These are phyloP conservation scores for Cladosporium austrohemisphaericum DNA, from an alignment of 2,329 filamentous ascomycete genomes.

Conservation along the genomic window DNA sequence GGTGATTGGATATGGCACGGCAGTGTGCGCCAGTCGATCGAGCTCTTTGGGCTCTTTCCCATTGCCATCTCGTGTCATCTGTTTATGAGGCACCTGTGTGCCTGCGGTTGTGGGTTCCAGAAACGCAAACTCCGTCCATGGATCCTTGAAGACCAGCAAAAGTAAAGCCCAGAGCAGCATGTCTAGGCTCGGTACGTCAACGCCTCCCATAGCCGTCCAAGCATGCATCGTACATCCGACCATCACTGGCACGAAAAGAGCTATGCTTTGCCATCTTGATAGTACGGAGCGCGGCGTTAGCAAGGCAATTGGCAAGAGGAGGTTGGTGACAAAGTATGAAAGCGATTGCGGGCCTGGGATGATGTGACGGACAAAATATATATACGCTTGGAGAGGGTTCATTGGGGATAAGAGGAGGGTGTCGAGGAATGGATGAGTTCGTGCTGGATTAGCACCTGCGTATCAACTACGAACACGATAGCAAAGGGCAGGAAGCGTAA, in stretches of 20 bases:
- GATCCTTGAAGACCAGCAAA: conserved; percentile 27
- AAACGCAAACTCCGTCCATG: conserved; percentile 23
- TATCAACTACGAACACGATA: too few relatives aligned
- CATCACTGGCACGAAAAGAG: conserved; percentile 27
- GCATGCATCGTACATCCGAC: conserved; percentile 24
- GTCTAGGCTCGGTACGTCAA: conserved; percentile 31
- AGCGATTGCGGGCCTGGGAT: conserved; percentile 28
- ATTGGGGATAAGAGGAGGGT: too few relatives aligned
- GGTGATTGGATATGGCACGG: conserved; percentile 21
- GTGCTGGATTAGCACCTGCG: too few relatives aligned
- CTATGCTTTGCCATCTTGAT: conserved; percentile 23
- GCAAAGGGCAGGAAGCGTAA: too few relatives aligned
- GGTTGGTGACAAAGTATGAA: conserved; percentile 27
- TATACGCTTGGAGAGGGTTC: conserved; percentile 15
- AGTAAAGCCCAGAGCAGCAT: conserved; percentile 25
- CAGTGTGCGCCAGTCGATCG: conserved; percentile 13
- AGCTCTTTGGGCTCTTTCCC: neutral
- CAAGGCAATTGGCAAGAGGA: conserved; percentile 26
- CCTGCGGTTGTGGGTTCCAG: neutral
- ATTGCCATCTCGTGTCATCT: neutral
- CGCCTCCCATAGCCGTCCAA: conserved; percentile 27
- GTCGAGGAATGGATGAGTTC: too few relatives aligned
- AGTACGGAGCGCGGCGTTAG: conserved; percentile 23
- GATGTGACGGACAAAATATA: conserved; percentile 24
- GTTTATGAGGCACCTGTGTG: neutral